Evolutionary conservation across 2,329 filamentous ascomycete species (phyloP), one percentile per base, ranked within the genome.

Genomic region (Chaetomiaceae sp.): DNA sequence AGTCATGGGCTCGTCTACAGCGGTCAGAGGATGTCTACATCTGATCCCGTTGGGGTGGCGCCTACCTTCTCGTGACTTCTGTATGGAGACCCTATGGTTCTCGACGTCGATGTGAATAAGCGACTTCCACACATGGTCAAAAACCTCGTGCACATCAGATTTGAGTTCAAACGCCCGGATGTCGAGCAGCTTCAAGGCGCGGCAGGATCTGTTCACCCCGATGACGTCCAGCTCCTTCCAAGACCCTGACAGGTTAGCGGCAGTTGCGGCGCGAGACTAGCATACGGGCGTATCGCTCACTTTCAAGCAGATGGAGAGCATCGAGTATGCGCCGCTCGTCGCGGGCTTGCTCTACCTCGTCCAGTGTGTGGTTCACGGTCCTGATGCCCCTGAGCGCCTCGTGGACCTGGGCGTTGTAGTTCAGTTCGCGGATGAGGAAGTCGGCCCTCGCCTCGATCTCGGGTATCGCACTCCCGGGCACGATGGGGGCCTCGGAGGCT

Each of bases 101-200:
- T 76, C 69, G 1, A 70, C 63, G 58, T 91, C 79, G 15, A 89
- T 65, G 1, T 72, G 65, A 11, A 95, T 69, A 35, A 91, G 69
- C 0, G 74, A 69, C 48, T 77, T 76, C 88, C 89, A 96, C n/a
- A 82, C 75, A 45, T 73, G 71, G 35, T 79, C 76, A 32, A 93
- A 75, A 8, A 79, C 77, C 33, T 84, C 77, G 47, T 81, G 76
- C 18, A 93, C 75, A 17, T 77, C 73, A 2, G 76, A 73, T 51
- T 82, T 83, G 47, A 95, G 68, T 57, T 83, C 79, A 20, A 79
- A 79, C 2, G 79, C 75, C 52, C 83, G 78, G 36, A 79, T 65
- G 51, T 82, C 74, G 4, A 95, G 67, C 19, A 94, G 68, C 45
- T 75, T 77, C 60, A 82, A 74, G 2, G 79, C 76, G 26, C 82